Conservation (phyloP, 441 rosid genomes). For the Gossypium aridum region DNA sequence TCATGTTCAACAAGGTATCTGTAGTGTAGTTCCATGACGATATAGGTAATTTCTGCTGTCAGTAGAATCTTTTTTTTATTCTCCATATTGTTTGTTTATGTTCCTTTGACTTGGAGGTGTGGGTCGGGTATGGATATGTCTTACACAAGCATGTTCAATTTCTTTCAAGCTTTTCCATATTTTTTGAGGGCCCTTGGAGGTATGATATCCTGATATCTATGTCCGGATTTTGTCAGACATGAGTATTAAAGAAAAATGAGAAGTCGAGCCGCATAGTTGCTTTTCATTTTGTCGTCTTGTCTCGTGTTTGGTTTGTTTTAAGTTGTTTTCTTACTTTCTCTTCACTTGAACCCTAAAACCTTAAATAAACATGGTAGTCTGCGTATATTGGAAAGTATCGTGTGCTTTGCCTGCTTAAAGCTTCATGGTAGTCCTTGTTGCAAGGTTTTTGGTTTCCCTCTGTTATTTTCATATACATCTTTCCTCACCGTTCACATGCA, state of each 20-base stretch:
- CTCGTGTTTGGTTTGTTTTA: background rate
- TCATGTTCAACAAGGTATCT: constrained; percentile 1
- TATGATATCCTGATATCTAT: background rate
- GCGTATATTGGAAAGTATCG: background rate
- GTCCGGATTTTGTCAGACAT: background rate
- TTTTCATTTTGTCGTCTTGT: background rate
- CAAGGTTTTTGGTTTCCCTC: background rate
- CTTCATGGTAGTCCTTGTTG: background rate
- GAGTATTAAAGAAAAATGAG: background rate
- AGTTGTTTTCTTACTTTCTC: background rate
- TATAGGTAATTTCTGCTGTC: background rate
- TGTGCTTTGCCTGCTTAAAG: constrained; percentile 1
- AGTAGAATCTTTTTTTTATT: background rate
- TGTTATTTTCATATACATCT: background rate
- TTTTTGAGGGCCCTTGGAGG: background rate
- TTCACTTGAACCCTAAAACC: background rate
- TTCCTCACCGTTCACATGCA: background rate
- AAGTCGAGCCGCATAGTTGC: background rate
- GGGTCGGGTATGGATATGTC: background rate
- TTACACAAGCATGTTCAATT: background rate
- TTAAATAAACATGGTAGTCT: background rate
- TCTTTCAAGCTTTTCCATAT: background rate
- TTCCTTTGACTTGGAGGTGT: background rate
- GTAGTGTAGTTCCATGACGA: background rate
- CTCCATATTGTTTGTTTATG: background rate